These are phyloP conservation scores for Lasiodiplodia sp. DNA, from an alignment of 2,329 filamentous ascomycete genomes.

Conservation along the genomic window DNA sequence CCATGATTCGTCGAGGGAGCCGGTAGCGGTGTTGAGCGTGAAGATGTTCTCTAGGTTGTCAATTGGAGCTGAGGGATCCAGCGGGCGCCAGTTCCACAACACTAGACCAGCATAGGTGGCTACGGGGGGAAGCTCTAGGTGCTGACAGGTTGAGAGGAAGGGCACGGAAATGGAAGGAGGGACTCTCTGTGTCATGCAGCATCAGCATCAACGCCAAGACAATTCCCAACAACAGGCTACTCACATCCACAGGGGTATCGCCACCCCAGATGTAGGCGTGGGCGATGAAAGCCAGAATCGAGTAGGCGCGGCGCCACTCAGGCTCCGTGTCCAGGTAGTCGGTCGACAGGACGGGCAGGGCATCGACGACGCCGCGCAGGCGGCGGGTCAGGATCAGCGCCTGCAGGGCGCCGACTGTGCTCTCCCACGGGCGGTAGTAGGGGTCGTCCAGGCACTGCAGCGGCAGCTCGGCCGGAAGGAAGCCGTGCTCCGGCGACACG, in stretches of 20 bases:
- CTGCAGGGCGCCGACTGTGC: constrained; percentile 84
- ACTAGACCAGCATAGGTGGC: constrained; percentile 92
- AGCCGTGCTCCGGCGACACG: constrained; percentile 70
- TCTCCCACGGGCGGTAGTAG: constrained; percentile 97
- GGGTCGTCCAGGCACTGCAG: constrained; percentile 82
- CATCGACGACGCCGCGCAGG: constrained; percentile 79
- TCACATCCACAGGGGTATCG: constrained; percentile 73
- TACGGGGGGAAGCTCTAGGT: constrained; percentile 87
- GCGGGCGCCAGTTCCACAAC: constrained; percentile 95
- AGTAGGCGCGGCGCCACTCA: constrained; percentile 91
- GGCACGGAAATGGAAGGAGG: constrained; percentile 85
- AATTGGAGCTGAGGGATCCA: constrained; percentile 82
- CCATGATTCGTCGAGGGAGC: constrained; percentile 96
- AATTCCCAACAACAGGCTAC: constrained; percentile 29
- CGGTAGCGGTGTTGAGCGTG: constrained; percentile 89
- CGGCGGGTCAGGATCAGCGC: constrained; percentile 84
- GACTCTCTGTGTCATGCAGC: constrained; percentile 58
- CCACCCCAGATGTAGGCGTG: constrained; percentile 93
- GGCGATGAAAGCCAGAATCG: constrained; percentile 77
- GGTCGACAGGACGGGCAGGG: constrained; percentile 83
- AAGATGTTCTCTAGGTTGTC: constrained; percentile 88
- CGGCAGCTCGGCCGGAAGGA: constrained; percentile 83
- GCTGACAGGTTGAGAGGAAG: constrained; percentile 76
- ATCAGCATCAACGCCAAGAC: constrained; percentile 13
- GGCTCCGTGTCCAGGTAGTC: constrained; percentile 79